Base-by-base conservation (phyloP, 2,329 filamentous ascomycete species). In the Alternaria solani region DNA sequence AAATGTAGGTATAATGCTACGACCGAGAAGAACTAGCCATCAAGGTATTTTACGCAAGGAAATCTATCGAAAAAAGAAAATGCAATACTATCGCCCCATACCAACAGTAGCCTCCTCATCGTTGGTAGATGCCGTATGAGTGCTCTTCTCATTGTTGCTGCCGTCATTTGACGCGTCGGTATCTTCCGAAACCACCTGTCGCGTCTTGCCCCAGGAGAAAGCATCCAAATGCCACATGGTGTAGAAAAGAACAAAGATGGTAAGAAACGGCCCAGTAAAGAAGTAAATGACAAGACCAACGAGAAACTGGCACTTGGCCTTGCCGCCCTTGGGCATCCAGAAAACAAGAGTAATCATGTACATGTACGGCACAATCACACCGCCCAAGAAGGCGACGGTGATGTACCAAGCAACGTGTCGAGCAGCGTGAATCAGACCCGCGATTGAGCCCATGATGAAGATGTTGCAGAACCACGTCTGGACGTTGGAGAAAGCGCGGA, bases 181-280 rank as follows among this genome's bases (percentile, higher is more conserved):
- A 23, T 58, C 54, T 51, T 61, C 61, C 30, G 59, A 64, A 32
- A 64, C 18, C n/a, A 64, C 59, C 18, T 59, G 55, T 20, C 62
- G 55, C 5, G 81, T 83, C 71, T 83, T 83, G 16, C 81, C 81
- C 81, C 81, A 83, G 57, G 79, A 80, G 70, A 83, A 83, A 64
- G 81, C 79, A 56, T 83, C 81, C 6, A 81, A 78, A 52, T 82
- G 71, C 44, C 79, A 69, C 18, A 83, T 71, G 0, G 81, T 81
- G 58, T 82, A 82, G 1, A 77, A 62, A 12, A 83, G 60, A 32
- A 82, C 77, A 39, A 81, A 69, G 26, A 83, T 78, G 66, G 82
- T 82, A 65, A 82, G 74, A 46, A 82, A 79, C 0, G 81, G 81
- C 1, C 75, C 74, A 28, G 63, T 62, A 14, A 73, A 55, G 16